Conservation (phyloP, 1,139 yeast genomes). For the Hyphopichia fennica region DNA sequence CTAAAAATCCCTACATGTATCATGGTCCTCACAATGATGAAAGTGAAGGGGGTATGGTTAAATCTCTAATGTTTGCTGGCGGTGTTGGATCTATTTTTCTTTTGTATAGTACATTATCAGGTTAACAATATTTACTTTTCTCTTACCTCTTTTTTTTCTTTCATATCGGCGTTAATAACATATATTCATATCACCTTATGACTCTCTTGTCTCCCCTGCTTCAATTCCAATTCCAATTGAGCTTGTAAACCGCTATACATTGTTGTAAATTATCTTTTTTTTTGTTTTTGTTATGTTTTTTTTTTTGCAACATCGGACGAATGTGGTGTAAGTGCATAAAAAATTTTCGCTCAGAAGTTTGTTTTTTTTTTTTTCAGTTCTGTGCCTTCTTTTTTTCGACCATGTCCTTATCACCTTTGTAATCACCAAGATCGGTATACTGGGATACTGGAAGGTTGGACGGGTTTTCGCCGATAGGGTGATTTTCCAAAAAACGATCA, state of each 20-base stretch:
- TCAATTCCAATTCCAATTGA: neutral
- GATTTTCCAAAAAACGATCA: no score
- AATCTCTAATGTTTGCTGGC: slow-evolving; percentile 25
- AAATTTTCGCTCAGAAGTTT: no score
- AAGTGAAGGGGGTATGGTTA: slow-evolving; percentile 21
- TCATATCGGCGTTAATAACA: slow-evolving; percentile 1
- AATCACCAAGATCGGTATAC: neutral
- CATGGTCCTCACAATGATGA: slow-evolving; percentile 23
- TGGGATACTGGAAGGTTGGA: neutral
- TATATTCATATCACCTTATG: neutral
- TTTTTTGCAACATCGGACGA: neutral
- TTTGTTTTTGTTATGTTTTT: neutral
- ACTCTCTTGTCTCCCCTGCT: no score
- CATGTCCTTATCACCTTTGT: neutral
- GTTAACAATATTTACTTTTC: neutral
- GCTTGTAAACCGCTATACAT: neutral
- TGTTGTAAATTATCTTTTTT: neutral
- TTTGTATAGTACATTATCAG: slow-evolving; percentile 19
- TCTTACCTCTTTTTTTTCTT: neutral
- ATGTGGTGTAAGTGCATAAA: neutral
- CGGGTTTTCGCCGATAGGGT: neutral
- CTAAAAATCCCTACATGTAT: slow-evolving; percentile 32
- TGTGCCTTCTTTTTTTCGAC: neutral
- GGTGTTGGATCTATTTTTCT: slow-evolving; percentile 34
- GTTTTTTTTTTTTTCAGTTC: neutral